A percentile compares a stretch with the other conserved stretches of the same genome.
phyloP scores from a whole-genome alignment of 306 rosid genomes.

The Glycyrrhiza uralensis region DNA sequence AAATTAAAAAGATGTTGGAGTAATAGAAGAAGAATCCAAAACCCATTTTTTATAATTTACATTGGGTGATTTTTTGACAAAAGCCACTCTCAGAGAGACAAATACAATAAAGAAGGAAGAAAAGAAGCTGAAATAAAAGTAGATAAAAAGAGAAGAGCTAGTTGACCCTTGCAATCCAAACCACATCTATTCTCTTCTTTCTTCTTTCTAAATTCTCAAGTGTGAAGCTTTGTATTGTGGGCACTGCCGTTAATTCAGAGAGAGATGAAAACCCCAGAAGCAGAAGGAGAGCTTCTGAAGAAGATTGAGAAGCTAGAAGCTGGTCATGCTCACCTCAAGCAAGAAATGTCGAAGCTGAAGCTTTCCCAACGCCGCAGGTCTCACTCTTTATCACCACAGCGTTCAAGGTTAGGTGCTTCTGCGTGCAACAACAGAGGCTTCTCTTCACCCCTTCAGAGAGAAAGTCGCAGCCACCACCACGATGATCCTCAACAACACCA shows the following conservation, averaged over 20 bases:
- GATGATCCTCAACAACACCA: conserved; percentile 32
- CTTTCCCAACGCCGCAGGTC: conserved; percentile 52
- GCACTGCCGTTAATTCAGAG: neutral
- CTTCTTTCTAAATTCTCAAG: neutral
- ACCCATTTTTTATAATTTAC: neutral
- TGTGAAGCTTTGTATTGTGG: neutral
- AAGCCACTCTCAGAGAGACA: neutral
- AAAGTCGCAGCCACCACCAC: conserved; percentile 50
- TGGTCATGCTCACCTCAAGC: conserved; percentile 72
- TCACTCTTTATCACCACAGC: conserved; percentile 85
- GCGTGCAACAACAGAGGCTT: conserved; percentile 49
- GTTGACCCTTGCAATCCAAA: neutral
- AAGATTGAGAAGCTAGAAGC: conserved; percentile 81
- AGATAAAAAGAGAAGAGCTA: neutral
- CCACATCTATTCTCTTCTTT: neutral
- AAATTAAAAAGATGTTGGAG: too few relatives aligned
- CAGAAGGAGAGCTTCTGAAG: conserved; percentile 64
- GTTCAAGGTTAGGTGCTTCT: conserved; percentile 50
- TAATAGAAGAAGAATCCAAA: neutral
- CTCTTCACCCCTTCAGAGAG: conserved; percentile 80
- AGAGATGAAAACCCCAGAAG: conserved; percentile 55
- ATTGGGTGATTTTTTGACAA: neutral
- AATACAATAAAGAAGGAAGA: neutral
- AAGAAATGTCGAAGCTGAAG: conserved; percentile 78
- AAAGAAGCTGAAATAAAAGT: neutral